phyloP scores from a whole-genome alignment of 495 filamentous ascomycete genomes.

The Hyaloscypha hepaticicola region DNA sequence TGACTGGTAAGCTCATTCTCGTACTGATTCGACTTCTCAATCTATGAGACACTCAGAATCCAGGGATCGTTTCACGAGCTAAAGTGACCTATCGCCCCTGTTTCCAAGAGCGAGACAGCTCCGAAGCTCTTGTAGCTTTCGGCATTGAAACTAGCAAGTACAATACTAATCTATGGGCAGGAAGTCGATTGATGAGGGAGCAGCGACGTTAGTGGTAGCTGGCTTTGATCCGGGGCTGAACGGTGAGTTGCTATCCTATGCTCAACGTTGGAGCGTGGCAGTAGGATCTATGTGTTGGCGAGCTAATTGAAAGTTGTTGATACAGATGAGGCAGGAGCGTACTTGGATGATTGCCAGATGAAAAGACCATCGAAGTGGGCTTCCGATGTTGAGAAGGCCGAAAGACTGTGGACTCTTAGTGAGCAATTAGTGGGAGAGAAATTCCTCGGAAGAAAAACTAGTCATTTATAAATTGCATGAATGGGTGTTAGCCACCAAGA shows the following conservation, averaged over 20 bases:
- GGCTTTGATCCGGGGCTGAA: slow-evolving; percentile 23
- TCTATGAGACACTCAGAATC: too few species aligned
- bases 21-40: too few species aligned
- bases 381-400: slow-evolving; percentile 34
- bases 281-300: background rate
- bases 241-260: slow-evolving; percentile 6
- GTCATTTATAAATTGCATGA: background rate
- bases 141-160: too few species aligned
- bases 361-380: slow-evolving; percentile 22
- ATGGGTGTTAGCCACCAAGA: background rate
- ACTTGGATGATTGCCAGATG: slow-evolving; percentile 26
- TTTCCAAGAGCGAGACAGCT: too few species aligned
- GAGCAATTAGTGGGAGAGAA: slow-evolving; percentile 47
- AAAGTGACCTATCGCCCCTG: too few species aligned
- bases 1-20: too few species aligned
- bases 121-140: too few species aligned
- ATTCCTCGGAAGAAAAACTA: slow-evolving; percentile 30
- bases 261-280: background rate
- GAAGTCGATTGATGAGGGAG: slow-evolving; percentile 23
- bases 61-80: too few species aligned
- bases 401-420: slow-evolving; percentile 49
- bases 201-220: slow-evolving; percentile 25
- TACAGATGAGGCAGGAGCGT: slow-evolving; percentile 14
- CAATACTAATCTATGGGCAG: too few species aligned
- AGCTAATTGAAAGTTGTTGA: slow-evolving; percentile 1